Conservation (phyloP, 176 grass and related monocot species). For the Miscanthus lutarioriparius region DNA sequence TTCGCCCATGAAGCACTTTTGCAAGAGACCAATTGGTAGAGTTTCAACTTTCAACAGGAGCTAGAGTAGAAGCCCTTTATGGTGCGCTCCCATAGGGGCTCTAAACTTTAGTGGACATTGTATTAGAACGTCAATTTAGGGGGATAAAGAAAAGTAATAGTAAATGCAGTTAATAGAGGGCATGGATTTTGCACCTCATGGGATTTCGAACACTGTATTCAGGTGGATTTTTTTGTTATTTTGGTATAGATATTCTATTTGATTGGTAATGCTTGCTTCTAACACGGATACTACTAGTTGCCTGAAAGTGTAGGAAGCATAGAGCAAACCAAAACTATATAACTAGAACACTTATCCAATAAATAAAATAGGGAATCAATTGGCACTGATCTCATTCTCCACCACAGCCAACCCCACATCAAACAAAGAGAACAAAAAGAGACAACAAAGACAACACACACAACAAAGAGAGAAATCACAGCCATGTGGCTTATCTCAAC, state of each 20-base stretch:
- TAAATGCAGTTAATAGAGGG: neutral
- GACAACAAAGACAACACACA: neutral
- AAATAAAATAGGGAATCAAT: neutral
- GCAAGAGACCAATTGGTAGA: neutral
- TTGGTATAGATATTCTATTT: neutral
- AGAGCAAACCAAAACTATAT: neutral
- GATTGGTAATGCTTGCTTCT: neutral
- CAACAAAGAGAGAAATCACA: neutral
- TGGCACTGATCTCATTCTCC: neutral
- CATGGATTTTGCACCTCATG: neutral
- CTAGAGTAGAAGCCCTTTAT: neutral
- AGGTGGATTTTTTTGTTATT: neutral
- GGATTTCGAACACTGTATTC: neutral
- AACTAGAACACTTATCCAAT: neutral
- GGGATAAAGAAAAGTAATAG: neutral
- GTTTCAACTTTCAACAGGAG: neutral
- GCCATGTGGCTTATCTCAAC: neutral
- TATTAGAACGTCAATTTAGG: neutral
- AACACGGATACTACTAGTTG: neutral
- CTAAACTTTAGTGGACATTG: neutral
- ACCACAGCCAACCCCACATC: neutral
- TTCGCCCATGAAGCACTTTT: neutral
- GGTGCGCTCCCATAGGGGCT: neutral
- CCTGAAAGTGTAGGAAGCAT: neutral
- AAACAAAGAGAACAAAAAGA: neutral